Conservation (phyloP, 2,329 filamentous ascomycete genomes). For the Ascocoryne sarcoides region DNA sequence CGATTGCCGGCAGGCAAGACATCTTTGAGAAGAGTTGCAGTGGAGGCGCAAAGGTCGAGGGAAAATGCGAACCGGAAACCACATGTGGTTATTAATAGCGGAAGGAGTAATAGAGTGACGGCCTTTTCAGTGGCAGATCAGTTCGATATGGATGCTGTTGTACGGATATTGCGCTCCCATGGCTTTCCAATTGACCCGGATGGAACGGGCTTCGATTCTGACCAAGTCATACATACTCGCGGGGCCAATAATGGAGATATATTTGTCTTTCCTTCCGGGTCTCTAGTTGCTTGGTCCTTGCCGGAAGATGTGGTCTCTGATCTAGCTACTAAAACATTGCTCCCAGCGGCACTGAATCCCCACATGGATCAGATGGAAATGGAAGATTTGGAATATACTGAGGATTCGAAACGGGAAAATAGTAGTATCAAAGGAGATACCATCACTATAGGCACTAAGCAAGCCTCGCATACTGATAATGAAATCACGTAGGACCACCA, state of each 20-base stretch:
- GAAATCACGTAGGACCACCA: slow-evolving; percentile 12
- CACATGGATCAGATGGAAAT: slow-evolving; percentile 68
- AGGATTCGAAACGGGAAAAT: slow-evolving; percentile 62
- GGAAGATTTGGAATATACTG: slow-evolving; percentile 81
- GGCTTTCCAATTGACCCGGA: slow-evolving; percentile 56
- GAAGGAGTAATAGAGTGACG: slow-evolving; percentile 37
- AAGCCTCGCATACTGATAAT: slow-evolving; percentile 37
- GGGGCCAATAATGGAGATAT: slow-evolving; percentile 67
- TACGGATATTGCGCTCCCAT: slow-evolving; percentile 47
- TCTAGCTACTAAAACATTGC: slow-evolving; percentile 62
- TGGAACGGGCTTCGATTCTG: slow-evolving; percentile 48
- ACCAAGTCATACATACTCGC: slow-evolving; percentile 55
- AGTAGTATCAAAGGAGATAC: slow-evolving; percentile 80
- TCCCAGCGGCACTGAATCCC: slow-evolving; percentile 66
- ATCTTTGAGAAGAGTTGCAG: slow-evolving; percentile 75
- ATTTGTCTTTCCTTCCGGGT: slow-evolving; percentile 92
- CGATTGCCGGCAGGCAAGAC: slow-evolving; percentile 52
- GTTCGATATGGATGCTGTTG: slow-evolving; percentile 54
- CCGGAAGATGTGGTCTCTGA: slow-evolving; percentile 63
- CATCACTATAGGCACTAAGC: slow-evolving; percentile 76
- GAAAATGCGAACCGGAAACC: slow-evolving; percentile 27
- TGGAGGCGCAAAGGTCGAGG: slow-evolving; percentile 65
- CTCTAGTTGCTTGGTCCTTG: slow-evolving; percentile 85
- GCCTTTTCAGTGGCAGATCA: slow-evolving; percentile 55
- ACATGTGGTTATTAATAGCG: slow-evolving; percentile 24